Conservation (phyloP, 768 basidiomycete species). For the Pisolithus orientalis region DNA sequence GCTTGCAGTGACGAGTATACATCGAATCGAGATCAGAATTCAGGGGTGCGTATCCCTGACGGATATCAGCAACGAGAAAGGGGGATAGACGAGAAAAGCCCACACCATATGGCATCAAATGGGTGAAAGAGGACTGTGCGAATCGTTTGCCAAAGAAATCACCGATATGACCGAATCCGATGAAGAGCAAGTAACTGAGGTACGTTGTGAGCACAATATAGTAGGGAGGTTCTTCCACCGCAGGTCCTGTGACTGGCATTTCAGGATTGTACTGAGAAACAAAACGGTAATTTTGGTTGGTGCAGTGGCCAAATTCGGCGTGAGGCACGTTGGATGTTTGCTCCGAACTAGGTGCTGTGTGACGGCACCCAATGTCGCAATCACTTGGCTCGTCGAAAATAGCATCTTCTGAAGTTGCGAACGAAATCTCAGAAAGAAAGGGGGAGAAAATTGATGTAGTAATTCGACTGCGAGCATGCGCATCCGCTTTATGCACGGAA, state of each 20-base stretch:
- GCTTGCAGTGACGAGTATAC: conserved; percentile 93
- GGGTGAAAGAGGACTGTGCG: conserved; percentile 58
- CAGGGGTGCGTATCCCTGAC: conserved; percentile 89
- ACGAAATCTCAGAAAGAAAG: conserved; percentile 68
- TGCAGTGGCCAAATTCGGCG: conserved; percentile 90
- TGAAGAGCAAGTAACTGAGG: conserved; percentile 88
- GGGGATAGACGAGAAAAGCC: conserved; percentile 22
- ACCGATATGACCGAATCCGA: conserved; percentile 84
- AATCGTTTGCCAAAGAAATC: conserved; percentile 93
- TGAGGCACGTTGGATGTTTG: conserved; percentile 75
- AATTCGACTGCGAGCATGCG: conserved; percentile 48
- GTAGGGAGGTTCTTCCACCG: conserved; percentile 84
- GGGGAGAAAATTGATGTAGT: conserved; percentile 58
- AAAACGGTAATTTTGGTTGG: conserved; percentile 64
- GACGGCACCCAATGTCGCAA: conserved; percentile 36
- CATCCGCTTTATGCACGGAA: conserved; percentile 62
- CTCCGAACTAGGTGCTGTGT: conserved; percentile 70
- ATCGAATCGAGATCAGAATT: conserved; percentile 99
- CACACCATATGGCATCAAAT: conserved; percentile 81
- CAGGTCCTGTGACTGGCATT: conserved; percentile 42
- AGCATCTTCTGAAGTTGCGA: conserved; percentile 65
- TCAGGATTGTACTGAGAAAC: conserved; percentile 51
- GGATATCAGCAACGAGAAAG: background rate
- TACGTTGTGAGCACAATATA: conserved; percentile 91
- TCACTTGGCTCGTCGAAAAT: conserved; percentile 50